These are phyloP conservation scores for Schizochytrium sp. DNA, from an alignment of 108 stramenopile species.

Conservation along the genomic window DNA sequence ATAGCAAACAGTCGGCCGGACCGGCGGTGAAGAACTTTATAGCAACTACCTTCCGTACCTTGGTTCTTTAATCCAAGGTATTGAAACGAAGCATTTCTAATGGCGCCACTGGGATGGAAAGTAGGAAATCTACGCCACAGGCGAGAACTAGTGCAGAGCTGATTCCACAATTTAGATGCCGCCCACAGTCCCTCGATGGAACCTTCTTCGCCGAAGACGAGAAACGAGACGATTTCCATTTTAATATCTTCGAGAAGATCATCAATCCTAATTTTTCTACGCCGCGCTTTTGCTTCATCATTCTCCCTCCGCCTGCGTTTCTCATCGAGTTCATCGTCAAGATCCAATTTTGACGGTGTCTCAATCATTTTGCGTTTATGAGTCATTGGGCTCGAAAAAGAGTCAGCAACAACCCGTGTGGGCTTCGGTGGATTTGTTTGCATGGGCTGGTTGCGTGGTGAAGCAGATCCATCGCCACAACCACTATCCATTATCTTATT, in stretches of 20 bases:
- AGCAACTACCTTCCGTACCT: slow-evolving; percentile 93
- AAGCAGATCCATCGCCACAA: slow-evolving; percentile 27
- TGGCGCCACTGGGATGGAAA: not conserved
- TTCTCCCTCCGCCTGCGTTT: not conserved
- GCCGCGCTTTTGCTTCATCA: slow-evolving; percentile 16
- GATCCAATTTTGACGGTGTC: not conserved
- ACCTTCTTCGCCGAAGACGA: not conserved
- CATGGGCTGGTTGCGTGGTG: slow-evolving; percentile 45
- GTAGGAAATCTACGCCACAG: slow-evolving; percentile 8
- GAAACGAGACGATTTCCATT: slow-evolving; percentile 38
- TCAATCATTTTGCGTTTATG: slow-evolving; percentile 44
- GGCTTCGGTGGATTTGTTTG: slow-evolving; percentile 42
- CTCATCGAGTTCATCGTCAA: not conserved
- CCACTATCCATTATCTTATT: not conserved
- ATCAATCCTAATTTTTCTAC: not conserved
- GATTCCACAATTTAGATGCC: not conserved
- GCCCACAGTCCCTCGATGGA: slow-evolving; percentile 26
- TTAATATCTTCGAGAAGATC: slow-evolving; percentile 14
- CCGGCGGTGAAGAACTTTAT: slow-evolving; percentile 83
- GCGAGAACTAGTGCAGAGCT: not conserved
- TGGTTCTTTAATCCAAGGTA: slow-evolving; percentile 64
- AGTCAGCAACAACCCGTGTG: slow-evolving; percentile 47
- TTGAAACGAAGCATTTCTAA: not conserved
- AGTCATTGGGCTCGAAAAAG: slow-evolving; percentile 5
- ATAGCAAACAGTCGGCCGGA: slow-evolving; percentile 82